A percentile compares a stretch with the other conserved stretches of the same genome.
These are phyloP conservation scores for Daldinia sp. DNA, from an alignment of 2,329 filamentous ascomycete species.

Conservation along the genomic window DNA sequence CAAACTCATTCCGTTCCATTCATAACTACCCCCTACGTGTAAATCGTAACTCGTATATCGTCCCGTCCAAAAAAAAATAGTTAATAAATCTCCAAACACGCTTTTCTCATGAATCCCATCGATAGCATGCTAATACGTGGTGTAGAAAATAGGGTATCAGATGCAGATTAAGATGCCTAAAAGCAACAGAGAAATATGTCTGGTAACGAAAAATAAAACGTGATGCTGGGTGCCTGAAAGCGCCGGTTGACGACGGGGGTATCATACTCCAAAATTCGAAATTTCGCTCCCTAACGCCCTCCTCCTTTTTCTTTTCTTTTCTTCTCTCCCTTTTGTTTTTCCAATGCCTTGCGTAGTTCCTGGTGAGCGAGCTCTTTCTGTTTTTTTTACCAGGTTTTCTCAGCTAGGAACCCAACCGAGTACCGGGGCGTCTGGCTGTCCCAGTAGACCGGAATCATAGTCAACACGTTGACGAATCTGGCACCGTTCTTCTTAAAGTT, in stretches of 20 bases:
- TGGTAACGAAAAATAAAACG: slow-evolving; percentile 10
- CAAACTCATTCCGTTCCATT: not conserved
- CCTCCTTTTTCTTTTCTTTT: not conserved
- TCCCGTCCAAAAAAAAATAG: not conserved
- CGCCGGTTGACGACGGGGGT: slow-evolving; percentile 28
- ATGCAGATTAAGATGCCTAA: slow-evolving; percentile 45
- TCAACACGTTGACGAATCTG: slow-evolving; percentile 83
- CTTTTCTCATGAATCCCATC: slow-evolving; percentile 8
- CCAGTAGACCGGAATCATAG: slow-evolving; percentile 84
- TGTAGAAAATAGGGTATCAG: slow-evolving; percentile 45
- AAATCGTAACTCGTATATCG: not conserved
- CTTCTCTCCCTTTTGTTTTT: not conserved
- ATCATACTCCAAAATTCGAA: slow-evolving; percentile 25
- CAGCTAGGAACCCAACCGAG: slow-evolving; percentile 85
- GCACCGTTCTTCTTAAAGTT: slow-evolving; percentile 88
- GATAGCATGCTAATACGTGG: not conserved
- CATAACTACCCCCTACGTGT: not conserved
- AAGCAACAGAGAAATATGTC: slow-evolving; percentile 44
- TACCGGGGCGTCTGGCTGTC: slow-evolving; percentile 74
- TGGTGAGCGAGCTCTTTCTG: not conserved
- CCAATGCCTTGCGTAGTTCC: not conserved
- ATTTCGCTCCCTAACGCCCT: slow-evolving; percentile 20
- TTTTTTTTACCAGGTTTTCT: slow-evolving; percentile 48
- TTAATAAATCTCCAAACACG: not conserved
- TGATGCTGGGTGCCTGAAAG: slow-evolving; percentile 41